These are phyloP conservation scores for Metarhizium brunneum DNA, from an alignment of 2,329 filamentous ascomycete genomes.

Conservation along the genomic window DNA sequence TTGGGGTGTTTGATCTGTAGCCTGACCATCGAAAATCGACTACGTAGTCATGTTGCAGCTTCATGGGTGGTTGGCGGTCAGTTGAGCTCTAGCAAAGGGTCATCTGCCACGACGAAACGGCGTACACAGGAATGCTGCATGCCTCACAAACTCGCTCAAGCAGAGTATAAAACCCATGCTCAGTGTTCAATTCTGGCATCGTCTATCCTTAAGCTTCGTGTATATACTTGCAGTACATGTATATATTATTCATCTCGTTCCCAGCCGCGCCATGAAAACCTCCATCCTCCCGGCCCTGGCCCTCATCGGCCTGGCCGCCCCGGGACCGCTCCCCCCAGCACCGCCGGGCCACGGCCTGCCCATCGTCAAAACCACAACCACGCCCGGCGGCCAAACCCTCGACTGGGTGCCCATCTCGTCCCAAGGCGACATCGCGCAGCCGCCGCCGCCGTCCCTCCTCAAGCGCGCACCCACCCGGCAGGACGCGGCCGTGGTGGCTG, in stretches of 20 bases:
- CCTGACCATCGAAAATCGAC: background rate
- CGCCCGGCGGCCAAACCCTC: slow-evolving; percentile 8
- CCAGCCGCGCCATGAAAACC: background rate
- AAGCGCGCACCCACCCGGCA: background rate
- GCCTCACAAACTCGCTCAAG: background rate
- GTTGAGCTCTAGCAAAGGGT: background rate
- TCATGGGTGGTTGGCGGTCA: background rate
- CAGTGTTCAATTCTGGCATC: background rate
- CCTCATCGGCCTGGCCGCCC: background rate
- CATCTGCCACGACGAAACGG: background rate
- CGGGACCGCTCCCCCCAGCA: background rate
- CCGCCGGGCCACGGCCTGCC: slow-evolving; percentile 1
- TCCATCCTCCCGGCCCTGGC: background rate
- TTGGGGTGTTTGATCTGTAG: background rate
- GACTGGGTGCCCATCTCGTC: slow-evolving; percentile 12
- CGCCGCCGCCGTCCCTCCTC: slow-evolving; percentile 3
- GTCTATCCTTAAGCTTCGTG: background rate
- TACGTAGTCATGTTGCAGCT: background rate
- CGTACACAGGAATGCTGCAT: background rate
- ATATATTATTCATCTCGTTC: no score
- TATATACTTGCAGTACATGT: no score
- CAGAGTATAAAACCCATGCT: background rate
- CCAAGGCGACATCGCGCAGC: slow-evolving; percentile 8
- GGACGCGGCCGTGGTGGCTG: background rate
- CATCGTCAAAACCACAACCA: slow-evolving; percentile 9